Percentiles rank a stretch among this genome's conserved stretches.
Evolutionary conservation across 257 asterid genomes (phyloP).

Genomic region (Cinchona pubescens): DNA sequence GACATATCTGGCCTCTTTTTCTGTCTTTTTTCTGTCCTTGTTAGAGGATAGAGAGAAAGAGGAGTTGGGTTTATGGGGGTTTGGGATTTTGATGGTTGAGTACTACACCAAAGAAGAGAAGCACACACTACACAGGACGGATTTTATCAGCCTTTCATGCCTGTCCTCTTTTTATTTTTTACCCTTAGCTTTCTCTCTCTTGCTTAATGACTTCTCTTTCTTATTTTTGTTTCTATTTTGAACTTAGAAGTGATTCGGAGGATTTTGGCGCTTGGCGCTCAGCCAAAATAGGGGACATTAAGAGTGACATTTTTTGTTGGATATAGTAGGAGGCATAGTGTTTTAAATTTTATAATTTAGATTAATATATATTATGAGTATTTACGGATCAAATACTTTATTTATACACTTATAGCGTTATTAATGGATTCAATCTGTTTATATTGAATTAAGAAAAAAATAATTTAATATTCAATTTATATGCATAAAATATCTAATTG

Average conservation of each 20-base stretch:
- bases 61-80: background rate
- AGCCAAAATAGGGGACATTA: background rate
- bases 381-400: too few relatives aligned
- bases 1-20: slow-evolving; percentile 42
- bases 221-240: background rate
- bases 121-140: slow-evolving; percentile 42
- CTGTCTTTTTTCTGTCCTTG: slow-evolving; percentile 18
- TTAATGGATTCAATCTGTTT: too few relatives aligned
- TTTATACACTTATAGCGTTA: too few relatives aligned
- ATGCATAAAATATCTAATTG: too few relatives aligned
- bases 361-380: too few relatives aligned
- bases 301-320: too few relatives aligned
- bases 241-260: slow-evolving; percentile 2
- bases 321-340: too few relatives aligned
- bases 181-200: background rate
- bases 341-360: too few relatives aligned
- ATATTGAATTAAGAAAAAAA: too few relatives aligned
- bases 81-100: slow-evolving; percentile 1
- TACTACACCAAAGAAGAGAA: slow-evolving; percentile 29
- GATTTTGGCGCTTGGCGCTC: slow-evolving; percentile 26
- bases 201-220: slow-evolving; percentile 6
- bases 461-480: too few relatives aligned
- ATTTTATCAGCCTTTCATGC: slow-evolving; percentile 85
- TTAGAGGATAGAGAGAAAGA: slow-evolving; percentile 8
- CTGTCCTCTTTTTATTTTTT: slow-evolving; percentile 43